Evolutionary conservation across 2,329 filamentous ascomycete species (phyloP).

Genomic region (Alternaria panax): DNA sequence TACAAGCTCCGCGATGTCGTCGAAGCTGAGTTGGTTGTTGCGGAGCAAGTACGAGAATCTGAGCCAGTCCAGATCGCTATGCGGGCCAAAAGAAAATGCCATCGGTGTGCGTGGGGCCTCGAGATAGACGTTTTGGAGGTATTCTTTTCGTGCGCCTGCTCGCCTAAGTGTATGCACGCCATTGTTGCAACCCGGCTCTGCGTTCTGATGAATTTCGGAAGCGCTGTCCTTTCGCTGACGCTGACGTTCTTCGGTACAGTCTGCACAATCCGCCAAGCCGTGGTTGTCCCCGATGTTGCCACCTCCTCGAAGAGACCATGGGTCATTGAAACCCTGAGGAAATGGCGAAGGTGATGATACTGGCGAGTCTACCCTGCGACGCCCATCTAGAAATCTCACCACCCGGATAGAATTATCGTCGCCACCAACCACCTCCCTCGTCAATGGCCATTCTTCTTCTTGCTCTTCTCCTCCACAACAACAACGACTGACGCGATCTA

Average conservation of each 20-base stretch:
- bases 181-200: neutral
- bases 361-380: neutral
- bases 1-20: slow-evolving; percentile 6
- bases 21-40: slow-evolving; percentile 6
- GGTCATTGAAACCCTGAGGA: neutral
- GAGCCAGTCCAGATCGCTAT: slow-evolving; percentile 3
- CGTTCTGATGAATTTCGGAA: neutral
- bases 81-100: neutral
- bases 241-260: neutral
- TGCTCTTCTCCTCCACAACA: neutral
- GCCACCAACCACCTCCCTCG: neutral
- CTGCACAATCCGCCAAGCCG: neutral
- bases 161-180: neutral
- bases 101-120: neutral
- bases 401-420: slow-evolving; percentile 3
- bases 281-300: neutral
- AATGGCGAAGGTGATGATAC: neutral
- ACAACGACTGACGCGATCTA: neutral
- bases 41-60: slow-evolving; percentile 3
- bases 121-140: neutral
- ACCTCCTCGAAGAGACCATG: neutral
- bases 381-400: slow-evolving; percentile 4
- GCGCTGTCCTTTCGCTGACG: slow-evolving; percentile 6
- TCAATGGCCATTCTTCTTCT: neutral
- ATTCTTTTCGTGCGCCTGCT: neutral